Evolutionary conservation across 192 early-diverging fungal species (phyloP), one percentile per base, ranked within the genome.

Genomic region (Mortierella hygrophila): DNA sequence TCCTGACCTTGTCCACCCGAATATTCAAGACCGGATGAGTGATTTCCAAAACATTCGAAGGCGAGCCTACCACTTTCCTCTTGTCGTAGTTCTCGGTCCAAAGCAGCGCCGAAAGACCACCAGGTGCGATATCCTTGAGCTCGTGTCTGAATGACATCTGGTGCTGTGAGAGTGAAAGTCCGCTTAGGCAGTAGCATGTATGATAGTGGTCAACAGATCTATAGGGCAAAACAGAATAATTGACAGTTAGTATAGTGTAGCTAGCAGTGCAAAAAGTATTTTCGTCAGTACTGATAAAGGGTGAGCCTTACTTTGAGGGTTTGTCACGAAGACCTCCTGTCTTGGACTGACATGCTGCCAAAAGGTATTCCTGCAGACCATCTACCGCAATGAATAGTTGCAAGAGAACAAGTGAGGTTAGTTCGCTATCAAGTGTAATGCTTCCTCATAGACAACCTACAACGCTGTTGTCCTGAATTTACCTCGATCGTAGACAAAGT

Each of bases 281-380:
- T 35, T 20, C 9, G 18, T 41, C 38, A 29, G 35, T 20, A 68
- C 42, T 52, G 63, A 26, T 5, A 65, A 40, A 15, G 23, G n/a
- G 6, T 26, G 29, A 65, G 75, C 7, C 89, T 77, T 90, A 95
- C 95, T 95, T 96, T 81, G 90, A 93, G 4, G 98, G 98, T 83
- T 98, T 99, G 87, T 99, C 98, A 49, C 93, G 91, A 72, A 99
- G 83, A 4, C 98, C 98, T 6, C 98, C 98, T 3, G 75, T 72
- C 20, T 88, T 84, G 52, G 91, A 83, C 82, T 99, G 98, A 81
- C 97, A 97, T 78, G 96, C 96, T 0, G 94, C 81, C n/a, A 98
- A 88, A 41, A 98, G 90, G 75, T 99, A 99, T 77, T 96, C 91
- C 89, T 97, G 97, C 40, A 99, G 87, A 15, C 93, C 93, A 35